Evolutionary conservation across 306 rosid species (phyloP).

Genomic region (Begonia masoniana): DNA sequence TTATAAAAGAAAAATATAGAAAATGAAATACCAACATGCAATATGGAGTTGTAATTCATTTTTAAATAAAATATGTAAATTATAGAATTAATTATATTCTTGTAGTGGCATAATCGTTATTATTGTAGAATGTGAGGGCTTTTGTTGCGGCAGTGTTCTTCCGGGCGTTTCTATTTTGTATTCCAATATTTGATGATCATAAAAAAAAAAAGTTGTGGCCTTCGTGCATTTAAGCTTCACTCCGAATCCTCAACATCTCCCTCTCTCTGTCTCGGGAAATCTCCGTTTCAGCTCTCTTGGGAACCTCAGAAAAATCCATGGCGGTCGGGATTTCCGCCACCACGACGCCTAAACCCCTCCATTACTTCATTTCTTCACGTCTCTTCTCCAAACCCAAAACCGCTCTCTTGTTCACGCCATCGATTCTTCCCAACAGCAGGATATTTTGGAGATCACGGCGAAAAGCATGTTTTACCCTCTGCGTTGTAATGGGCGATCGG

Average conservation of each 20-base stretch:
- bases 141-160: background rate
- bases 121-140: background rate
- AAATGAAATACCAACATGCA: too few species aligned
- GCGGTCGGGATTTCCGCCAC: conserved; percentile 62
- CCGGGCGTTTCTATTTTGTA: background rate
- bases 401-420: conserved; percentile 21
- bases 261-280: conserved; percentile 1
- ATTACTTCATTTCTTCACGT: conserved; percentile 18
- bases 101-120: background rate
- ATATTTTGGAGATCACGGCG: conserved; percentile 17
- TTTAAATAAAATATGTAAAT: too few species aligned
- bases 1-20: too few species aligned
- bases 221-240: background rate
- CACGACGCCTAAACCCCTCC: conserved; percentile 34
- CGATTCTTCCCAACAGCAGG: conserved; percentile 14
- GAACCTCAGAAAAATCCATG: conserved; percentile 28
- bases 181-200: background rate
- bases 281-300: background rate
- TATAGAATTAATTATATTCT: too few species aligned
- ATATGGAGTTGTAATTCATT: too few species aligned
- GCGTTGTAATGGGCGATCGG: conserved; percentile 57
- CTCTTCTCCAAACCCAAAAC: conserved; percentile 22
- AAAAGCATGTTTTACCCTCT: conserved; percentile 32
- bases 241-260: background rate
- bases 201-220: conserved; percentile 15